Evolutionary conservation across 192 early-diverging fungal genomes (phyloP), one percentile per base, ranked within the genome.

Genomic region (Umbelopsis vinacea): DNA sequence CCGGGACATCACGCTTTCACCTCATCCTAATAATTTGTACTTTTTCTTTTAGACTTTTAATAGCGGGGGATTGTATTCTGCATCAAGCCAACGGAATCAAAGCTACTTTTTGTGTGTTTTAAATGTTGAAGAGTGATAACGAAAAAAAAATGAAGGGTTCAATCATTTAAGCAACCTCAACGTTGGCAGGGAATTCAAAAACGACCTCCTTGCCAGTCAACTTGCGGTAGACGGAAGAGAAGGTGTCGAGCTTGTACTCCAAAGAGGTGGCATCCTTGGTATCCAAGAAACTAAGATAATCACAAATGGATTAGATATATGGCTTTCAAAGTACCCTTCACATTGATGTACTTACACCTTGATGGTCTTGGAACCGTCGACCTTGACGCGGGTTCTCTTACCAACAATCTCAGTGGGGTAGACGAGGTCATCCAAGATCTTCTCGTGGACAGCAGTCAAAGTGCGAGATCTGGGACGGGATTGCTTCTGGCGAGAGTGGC

Each of bases 371-470:
- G 87, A 88, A 69, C 96, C 96, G 79, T 99, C 97, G 70, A 93
- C 91, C 84, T 92, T 92, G 81, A 97, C 94, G 88, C 94, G 94
- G 78, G 95, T 96, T 75, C 97, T 89, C 94, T 98, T 96, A 78
- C 95, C 96, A 72, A 97, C 94, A 81, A 99, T 99, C 86, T 99
- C 98, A 78, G 96, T 97, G 74, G 98, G 98, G 95, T 90, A 98
- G 70, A 98, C 96, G 66, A 99, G 89, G 84, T 99, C 98, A 81
- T 98, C 96, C 68, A 99, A 85, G 79, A 97, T 89, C 84, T 92
- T 92, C 84, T 98, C 95, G 88, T 99, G 96, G 71, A 99, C 97
- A 63, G 92, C 82, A 69, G 96, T 97, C 82, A 97, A 89, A 67
- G 97, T 98, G 83, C 97, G 94, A 79, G 91, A 92, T 84, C 95